phyloP scores from a whole-genome alignment of 2,329 filamentous ascomycete species.

The Cladosporium cucumerinum region DNA sequence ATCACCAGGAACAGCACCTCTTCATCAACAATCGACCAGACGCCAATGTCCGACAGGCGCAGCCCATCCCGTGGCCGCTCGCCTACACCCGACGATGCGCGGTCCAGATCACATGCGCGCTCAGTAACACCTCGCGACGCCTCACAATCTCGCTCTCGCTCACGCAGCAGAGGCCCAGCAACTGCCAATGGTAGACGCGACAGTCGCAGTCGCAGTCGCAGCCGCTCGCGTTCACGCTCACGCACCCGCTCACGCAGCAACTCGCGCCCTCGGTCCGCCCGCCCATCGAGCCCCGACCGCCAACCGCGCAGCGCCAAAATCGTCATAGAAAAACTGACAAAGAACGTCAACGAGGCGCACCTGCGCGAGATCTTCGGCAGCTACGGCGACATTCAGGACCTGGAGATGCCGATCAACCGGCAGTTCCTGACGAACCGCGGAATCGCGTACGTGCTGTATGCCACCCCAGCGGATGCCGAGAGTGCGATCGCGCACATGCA shows the following conservation, averaged over 20 bases:
- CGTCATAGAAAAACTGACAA: conserved; percentile 91
- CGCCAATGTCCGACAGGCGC: conserved; percentile 25
- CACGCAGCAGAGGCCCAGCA: conserved; percentile 32
- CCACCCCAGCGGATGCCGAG: conserved; percentile 74
- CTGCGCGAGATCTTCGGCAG: conserved; percentile 86
- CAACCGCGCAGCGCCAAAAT: conserved; percentile 57
- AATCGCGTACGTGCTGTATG: conserved; percentile 87
- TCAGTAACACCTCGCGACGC: conserved; percentile 37
- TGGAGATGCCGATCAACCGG: conserved; percentile 87
- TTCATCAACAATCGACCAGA: neutral
- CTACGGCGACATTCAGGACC: conserved; percentile 79
- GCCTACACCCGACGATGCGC: conserved; percentile 26
- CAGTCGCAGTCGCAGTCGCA: conserved; percentile 13
- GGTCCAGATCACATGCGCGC: conserved; percentile 26
- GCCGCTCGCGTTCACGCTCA: conserved; percentile 17
- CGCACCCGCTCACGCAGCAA: conserved; percentile 18
- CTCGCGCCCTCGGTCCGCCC: conserved; percentile 13
- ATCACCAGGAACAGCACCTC: neutral
- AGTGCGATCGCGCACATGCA: conserved; percentile 94
- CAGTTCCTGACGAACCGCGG: conserved; percentile 85
- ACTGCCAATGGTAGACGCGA: conserved; percentile 36
- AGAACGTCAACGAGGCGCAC: conserved; percentile 87
- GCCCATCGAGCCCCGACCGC: conserved; percentile 14
- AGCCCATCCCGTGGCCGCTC: conserved; percentile 44
- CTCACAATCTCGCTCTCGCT: conserved; percentile 36